A percentile compares a stretch with the other conserved stretches of the same genome.
These are phyloP conservation scores for Termitomyces sp. DNA, from an alignment of 768 basidiomycete genomes.

Conservation along the genomic window DNA sequence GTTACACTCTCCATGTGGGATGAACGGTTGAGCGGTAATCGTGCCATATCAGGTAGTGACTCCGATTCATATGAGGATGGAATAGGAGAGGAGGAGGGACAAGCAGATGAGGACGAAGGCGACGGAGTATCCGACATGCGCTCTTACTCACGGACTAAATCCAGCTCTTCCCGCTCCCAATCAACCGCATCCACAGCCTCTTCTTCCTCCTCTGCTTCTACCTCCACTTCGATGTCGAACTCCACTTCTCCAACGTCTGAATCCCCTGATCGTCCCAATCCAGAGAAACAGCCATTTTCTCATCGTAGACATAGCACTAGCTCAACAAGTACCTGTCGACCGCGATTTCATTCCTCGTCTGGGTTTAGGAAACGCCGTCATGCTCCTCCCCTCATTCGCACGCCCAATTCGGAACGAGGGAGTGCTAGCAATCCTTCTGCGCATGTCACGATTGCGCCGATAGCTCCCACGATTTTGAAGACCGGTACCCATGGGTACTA, in stretches of 20 bases:
- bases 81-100: slow-evolving; percentile 24
- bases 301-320: slow-evolving; percentile 16
- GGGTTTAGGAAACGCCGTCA: slow-evolving; percentile 14
- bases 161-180: slow-evolving; percentile 32
- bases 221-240: slow-evolving; percentile 20
- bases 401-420: slow-evolving; percentile 7
- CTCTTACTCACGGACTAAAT: slow-evolving; percentile 8
- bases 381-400: slow-evolving; percentile 24
- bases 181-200: slow-evolving; percentile 41
- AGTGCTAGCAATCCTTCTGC: slow-evolving; percentile 3
- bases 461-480: slow-evolving; percentile 78
- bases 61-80: slow-evolving; percentile 33
- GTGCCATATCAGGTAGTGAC: slow-evolving; percentile 30
- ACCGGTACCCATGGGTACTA: slow-evolving; percentile 51
- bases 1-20: slow-evolving; percentile 21
- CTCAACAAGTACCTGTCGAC: slow-evolving; percentile 21
- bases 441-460: slow-evolving; percentile 43
- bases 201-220: slow-evolving; percentile 34
- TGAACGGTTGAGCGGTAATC: slow-evolving; percentile 16
- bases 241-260: slow-evolving; percentile 21
- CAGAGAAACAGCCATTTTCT: slow-evolving; percentile 12
- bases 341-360: slow-evolving; percentile 17
- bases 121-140: slow-evolving; percentile 66
- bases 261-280: slow-evolving; percentile 12
- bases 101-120: slow-evolving; percentile 26